Evolutionary conservation across 2,329 filamentous ascomycete genomes (phyloP).

Genomic region (Stagonosporopsis chrysanthemi): DNA sequence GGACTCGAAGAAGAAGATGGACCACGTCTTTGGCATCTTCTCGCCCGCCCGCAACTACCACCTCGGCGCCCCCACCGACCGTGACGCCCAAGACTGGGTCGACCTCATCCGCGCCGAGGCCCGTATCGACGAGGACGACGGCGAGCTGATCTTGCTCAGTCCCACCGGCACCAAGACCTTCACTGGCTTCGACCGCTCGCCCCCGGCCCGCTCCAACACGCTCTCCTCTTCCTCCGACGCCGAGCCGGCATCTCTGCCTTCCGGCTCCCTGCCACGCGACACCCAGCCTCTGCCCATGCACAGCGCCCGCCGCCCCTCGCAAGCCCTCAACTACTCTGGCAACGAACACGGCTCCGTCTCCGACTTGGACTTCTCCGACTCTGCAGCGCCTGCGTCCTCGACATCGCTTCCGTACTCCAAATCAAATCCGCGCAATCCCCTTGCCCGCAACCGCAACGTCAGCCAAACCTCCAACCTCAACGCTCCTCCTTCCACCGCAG

Average conservation of each 20-base stretch:
- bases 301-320: conserved; percentile 64
- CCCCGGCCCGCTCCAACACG: conserved; percentile 29
- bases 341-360: conserved; percentile 79
- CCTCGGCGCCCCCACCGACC: conserved; percentile 75
- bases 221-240: conserved; percentile 58
- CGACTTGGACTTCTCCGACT: conserved; percentile 88
- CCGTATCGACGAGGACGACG: conserved; percentile 86
- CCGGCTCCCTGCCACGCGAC: conserved; percentile 18
- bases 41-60: conserved; percentile 91
- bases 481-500: conserved; percentile 27
- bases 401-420: conserved; percentile 45
- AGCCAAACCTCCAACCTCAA: conserved; percentile 68
- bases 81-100: conserved; percentile 88
- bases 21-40: conserved; percentile 91
- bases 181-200: conserved; percentile 49
- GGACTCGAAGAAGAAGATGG: conserved; percentile 84
- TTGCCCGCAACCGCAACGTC: conserved; percentile 57
- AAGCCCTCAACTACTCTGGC: conserved; percentile 68
- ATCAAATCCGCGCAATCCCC: conserved; percentile 25
- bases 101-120: conserved; percentile 79
- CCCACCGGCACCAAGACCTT: conserved; percentile 63
- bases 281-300: conserved; percentile 39
- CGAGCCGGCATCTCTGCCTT: conserved; percentile 44
- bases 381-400: conserved; percentile 53
- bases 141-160: conserved; percentile 78